These are phyloP conservation scores for Panicum miliaceum DNA, from an alignment of 176 grass and related monocot genomes.

Conservation along the genomic window DNA sequence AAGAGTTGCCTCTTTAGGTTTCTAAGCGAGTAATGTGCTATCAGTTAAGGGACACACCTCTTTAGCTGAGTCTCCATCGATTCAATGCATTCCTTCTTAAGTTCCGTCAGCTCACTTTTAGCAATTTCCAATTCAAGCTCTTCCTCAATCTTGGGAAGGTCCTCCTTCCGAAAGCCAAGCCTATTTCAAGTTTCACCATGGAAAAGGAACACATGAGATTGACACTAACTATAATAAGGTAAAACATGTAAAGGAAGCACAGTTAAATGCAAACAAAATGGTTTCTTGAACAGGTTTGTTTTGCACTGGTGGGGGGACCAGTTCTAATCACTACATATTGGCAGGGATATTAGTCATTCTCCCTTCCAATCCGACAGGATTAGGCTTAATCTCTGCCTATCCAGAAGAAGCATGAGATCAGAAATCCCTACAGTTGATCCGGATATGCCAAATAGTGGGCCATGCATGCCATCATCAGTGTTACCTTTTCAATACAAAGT, in stretches of 20 bases:
- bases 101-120: constrained; percentile 63
- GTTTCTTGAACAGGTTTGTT: not conserved
- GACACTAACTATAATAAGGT: not conserved
- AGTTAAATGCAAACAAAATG: constrained; percentile 12
- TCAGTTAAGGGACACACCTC: constrained; percentile 48
- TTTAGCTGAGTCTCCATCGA: constrained; percentile 86
- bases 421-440: not conserved
- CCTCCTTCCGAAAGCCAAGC: constrained; percentile 79
- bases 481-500: not conserved
- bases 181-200: constrained; percentile 54
- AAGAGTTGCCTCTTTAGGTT: not conserved
- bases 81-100: constrained; percentile 84
- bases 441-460: constrained; percentile 3
- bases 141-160: constrained; percentile 88
- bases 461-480: constrained; percentile 7
- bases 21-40: not conserved
- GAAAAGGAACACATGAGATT: constrained; percentile 28
- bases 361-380: not conserved
- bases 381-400: not conserved
- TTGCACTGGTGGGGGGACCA: not conserved
- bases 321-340: not conserved
- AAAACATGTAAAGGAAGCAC: not conserved
- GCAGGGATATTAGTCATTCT: not conserved
- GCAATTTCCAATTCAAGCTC: constrained; percentile 82
- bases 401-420: not conserved